Base-by-base conservation (phyloP, 495 filamentous ascomycete genomes). In the Mycothermus thermophilus region DNA sequence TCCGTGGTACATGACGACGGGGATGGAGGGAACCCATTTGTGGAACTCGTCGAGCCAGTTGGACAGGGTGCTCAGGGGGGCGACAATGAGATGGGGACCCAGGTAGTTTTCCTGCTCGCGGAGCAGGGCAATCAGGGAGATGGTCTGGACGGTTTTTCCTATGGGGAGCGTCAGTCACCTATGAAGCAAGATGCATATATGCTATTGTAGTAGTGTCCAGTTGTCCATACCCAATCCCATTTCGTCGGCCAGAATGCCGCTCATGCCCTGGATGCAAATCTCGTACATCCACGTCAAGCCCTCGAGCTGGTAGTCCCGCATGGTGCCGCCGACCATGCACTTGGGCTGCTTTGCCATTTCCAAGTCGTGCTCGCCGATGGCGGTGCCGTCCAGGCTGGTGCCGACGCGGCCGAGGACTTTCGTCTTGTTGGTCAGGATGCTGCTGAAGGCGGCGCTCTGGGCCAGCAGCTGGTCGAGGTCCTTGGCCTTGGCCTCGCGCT, bases 11-110 rank as follows among this genome's bases (percentile, higher is more conserved):
- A 93, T 68, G 22, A 90, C 67, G 3, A 83, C 83, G 0, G 87
- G 83, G 30, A 95, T 87, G 4, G 65, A 64, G 0, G 90, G 90
- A 3, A 82, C 81, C 82, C 87, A 96, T 49, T 79, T 76, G 6
- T 71, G 68, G 50, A 96, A 94, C 51, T 97, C 90, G 30, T 87
- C 79, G n/a, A 93, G 74, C 90, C 90, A 97, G 48, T 94, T 96
- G 30, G 79, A 88, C 14, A 94, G 63, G 0, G 90, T 95, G 46
- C 84, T 94, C 29, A 97, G 59, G 0, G 90, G 90, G 4, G 84
- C 87, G 18, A 86, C 72, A 34, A 97, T 82, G 19, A 97, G 54
- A 51, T 94, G 93, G 0, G 90, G 90, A 0, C 90, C 90, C 10
- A 63, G 50, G 28, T 84, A 81, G 11, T 77, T 71, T 31, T 84